Evolutionary conservation across 2,329 filamentous ascomycete genomes (phyloP), one percentile per base, ranked within the genome.

Genomic region (Mycogone perniciosa): DNA sequence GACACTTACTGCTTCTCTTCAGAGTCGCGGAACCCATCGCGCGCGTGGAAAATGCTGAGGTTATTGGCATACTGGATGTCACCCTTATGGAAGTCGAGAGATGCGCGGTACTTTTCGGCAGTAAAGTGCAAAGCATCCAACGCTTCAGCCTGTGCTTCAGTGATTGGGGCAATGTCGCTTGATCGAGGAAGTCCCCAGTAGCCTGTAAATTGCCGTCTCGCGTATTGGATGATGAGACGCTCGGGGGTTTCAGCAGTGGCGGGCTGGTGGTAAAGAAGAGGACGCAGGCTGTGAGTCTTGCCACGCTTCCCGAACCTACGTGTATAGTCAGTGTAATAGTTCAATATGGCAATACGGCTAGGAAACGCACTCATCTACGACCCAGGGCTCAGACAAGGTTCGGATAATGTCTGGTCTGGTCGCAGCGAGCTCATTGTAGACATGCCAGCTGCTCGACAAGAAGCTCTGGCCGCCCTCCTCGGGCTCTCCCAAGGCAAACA

Each of bases 401-500:
- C 72, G 67, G 33, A 86, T 76, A 9, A 85, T 64, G 57, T 85
- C 81, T 0, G 81, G 81, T 13, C 81, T 65, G 1, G 73, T 78
- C 20, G 64, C 65, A 0, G 81, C 81, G 2, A 86, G 67, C 60
- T 84, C 75, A 56, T 85, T 85, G 61, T 85, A 85, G 3, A 85
- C 76, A 3, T 69, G 68, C 74, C 76, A 80, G 29, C 73, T 78
- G 57, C 79, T 81, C 0, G 79, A 74, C 8, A 85, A 63, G 53
- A 76, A 76, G 57, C 80, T 84, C 52, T 76, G 68, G 1, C 82
- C 82, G 0, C 82, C 82, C 35, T 66, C 63, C 2, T 68, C 66
- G 0, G 73, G 73, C 0, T 80, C 76, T 7, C 73, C 73, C 13
- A 84, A 71, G 1, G 75, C 76, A 44, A 81, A 76, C 6, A 85